Evolutionary conservation across 495 filamentous ascomycete genomes (phyloP).

Genomic region (Hypoxylon lienhwacheense): DNA sequence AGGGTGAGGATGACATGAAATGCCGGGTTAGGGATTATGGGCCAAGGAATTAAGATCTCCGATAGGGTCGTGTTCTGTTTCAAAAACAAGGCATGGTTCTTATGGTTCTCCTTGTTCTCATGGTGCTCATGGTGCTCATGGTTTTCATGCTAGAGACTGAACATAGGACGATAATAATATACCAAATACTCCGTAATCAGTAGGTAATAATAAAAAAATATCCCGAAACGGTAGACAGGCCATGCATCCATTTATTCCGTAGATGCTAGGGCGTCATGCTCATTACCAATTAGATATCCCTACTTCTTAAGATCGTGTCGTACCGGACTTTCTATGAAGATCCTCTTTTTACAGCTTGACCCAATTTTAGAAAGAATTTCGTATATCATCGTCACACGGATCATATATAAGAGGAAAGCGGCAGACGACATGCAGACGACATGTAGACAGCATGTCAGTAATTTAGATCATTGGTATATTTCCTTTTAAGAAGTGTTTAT

Average conservation of each 20-base stretch:
- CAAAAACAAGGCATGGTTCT: slow-evolving; percentile 35
- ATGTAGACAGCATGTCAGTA: no score
- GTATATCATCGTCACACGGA: slow-evolving; percentile 28
- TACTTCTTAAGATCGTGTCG: slow-evolving; percentile 24
- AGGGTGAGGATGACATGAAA: slow-evolving; percentile 8
- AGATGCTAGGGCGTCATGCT: background rate
- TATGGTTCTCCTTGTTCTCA: slow-evolving; percentile 16
- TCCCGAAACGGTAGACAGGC: slow-evolving; percentile 13
- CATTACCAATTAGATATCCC: background rate
- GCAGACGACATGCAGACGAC: slow-evolving; percentile 22
- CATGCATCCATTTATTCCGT: slow-evolving; percentile 5
- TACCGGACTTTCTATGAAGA: slow-evolving; percentile 5
- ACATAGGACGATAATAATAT: no score
- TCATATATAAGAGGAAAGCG: slow-evolving; percentile 1
- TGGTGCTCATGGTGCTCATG: slow-evolving; percentile 28
- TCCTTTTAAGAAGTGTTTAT: no score
- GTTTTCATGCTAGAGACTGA: no score
- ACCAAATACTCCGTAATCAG: background rate
- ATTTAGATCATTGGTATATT: no score
- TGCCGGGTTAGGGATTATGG: slow-evolving; percentile 29
- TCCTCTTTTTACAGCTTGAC: slow-evolving; percentile 5
- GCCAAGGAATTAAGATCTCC: slow-evolving; percentile 28
- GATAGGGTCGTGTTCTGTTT: slow-evolving; percentile 36
- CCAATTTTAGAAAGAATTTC: slow-evolving; percentile 3
- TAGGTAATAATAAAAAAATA: slow-evolving; percentile 10